Base-by-base conservation (phyloP, 352 stramenopile genomes). In the Phytophthora megakarya region DNA sequence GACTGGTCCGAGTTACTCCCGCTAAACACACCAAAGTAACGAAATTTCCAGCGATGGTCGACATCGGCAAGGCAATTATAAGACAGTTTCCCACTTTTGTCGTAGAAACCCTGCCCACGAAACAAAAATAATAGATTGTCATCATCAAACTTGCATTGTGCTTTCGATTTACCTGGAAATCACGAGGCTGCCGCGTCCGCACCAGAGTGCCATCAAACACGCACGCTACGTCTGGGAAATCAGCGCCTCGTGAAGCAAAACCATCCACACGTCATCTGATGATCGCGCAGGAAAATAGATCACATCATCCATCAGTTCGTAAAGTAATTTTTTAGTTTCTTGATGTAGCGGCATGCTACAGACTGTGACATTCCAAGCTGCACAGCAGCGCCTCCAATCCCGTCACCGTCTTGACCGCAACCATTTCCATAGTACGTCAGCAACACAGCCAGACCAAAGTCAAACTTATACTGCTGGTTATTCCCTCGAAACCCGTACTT, bases 341-440 rank as follows among this genome's bases (percentile, higher is more conserved):
- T 32, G 26, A 32, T 32, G 9, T 32, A 32, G 26, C 26, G 5
- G 5, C 5, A 32, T 26, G 23, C 43, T 7, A 15, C 37, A 5
- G 37, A 22, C 22, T 16, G 16, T 33, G 52, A 51, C 49, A 60
- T 60, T 4, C 40, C 52, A 16, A 60, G 28, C 32, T 60, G 30
- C 10, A 15, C 23, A 3, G 40, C 52, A n/a, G 39, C 39, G 0
- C 52, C 55, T 44, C 44, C 55, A 30, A 56, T 64, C 4, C 55
- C 44, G n/a, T 64, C 55, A 11, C 44, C 55, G 15, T 42, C 55
- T 56, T 56, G 44, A 1, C 55, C 55, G 30, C 44, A 55, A 9
- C 45, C 45, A 35, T 64, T 64, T 5, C 55, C 54, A 38, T 64
- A 64, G 15, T 64, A 64, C 12, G 55, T 56, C 4, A 64, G 18